These are phyloP conservation scores for Gremmenia infestans DNA, from an alignment of 2,329 filamentous ascomycete species.

Conservation along the genomic window DNA sequence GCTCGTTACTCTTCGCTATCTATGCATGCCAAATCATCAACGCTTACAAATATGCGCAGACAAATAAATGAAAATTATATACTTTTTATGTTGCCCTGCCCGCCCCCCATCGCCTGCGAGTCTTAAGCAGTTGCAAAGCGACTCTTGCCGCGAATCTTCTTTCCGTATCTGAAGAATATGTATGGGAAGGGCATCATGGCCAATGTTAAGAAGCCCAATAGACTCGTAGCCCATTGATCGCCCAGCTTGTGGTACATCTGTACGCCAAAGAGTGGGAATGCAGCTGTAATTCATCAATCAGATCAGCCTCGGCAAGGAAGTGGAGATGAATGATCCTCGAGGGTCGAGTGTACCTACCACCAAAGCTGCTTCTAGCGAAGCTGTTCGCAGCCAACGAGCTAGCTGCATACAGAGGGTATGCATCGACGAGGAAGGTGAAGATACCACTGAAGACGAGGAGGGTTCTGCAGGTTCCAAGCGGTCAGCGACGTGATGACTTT, in stretches of 20 bases:
- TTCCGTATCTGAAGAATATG: slow-evolving; percentile 57
- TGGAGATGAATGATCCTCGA: background rate
- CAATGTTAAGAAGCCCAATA: slow-evolving; percentile 57
- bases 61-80: background rate
- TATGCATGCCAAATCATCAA: slow-evolving; percentile 3
- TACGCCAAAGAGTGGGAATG: slow-evolving; percentile 70
- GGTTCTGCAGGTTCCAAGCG: slow-evolving; percentile 44
- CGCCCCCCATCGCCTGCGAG: background rate
- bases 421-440: slow-evolving; percentile 78
- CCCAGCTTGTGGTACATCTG: slow-evolving; percentile 68
- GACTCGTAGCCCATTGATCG: slow-evolving; percentile 62
- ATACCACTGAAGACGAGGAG: slow-evolving; percentile 77
- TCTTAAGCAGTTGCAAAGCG: slow-evolving; percentile 40
- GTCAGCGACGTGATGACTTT: slow-evolving; percentile 24
- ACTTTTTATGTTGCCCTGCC: background rate
- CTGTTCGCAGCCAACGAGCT: slow-evolving; percentile 79
- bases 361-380: slow-evolving; percentile 73
- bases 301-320: slow-evolving; percentile 13
- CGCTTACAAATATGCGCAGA: background rate
- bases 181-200: slow-evolving; percentile 61
- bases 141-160: slow-evolving; percentile 50
- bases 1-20: slow-evolving; percentile 7
- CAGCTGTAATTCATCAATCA: slow-evolving; percentile 42
- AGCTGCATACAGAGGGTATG: slow-evolving; percentile 71
- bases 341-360: slow-evolving; percentile 31